Evolutionary conservation across 495 filamentous ascomycete genomes (phyloP).

Genomic region (Staphylotrichum tortipilum): DNA sequence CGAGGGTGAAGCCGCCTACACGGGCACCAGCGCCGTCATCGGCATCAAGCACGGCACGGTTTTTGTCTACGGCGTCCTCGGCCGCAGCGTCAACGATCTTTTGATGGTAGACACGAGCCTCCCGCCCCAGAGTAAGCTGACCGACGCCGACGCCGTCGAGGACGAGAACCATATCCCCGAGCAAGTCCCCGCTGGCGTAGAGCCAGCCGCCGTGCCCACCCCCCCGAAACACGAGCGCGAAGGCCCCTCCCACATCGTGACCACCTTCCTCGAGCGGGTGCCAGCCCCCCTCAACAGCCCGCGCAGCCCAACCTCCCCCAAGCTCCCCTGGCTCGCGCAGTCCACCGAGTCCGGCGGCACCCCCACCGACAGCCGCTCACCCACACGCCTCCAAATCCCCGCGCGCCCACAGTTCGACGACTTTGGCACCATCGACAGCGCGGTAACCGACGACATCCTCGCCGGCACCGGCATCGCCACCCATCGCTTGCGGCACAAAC

Average conservation of each 20-base stretch:
- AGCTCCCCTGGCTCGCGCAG: constrained; percentile 10
- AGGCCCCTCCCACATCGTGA: neutral
- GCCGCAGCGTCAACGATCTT: constrained; percentile 55
- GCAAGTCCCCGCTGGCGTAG: neutral
- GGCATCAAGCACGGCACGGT: constrained; percentile 60
- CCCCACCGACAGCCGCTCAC: constrained; percentile 7
- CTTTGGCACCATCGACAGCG: constrained; percentile 8
- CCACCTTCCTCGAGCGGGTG: neutral
- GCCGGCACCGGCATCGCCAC: constrained; percentile 7
- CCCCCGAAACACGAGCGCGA: neutral
- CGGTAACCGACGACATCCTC: constrained; percentile 17
- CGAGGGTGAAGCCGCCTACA: constrained; percentile 63
- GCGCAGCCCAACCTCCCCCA: constrained; percentile 1
- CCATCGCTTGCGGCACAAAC: too few relatives aligned
- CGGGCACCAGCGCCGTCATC: constrained; percentile 77
- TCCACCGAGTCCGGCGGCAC: neutral
- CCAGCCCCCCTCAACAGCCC: neutral
- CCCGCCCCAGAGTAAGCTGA: constrained; percentile 21
- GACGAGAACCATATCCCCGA: neutral
- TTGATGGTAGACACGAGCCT: constrained; percentile 52
- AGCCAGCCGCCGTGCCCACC: neutral
- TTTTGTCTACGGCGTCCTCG: constrained; percentile 58
- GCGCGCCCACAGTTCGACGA: constrained; percentile 3
- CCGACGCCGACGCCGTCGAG: constrained; percentile 10
- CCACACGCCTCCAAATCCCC: constrained; percentile 12